Conservation (phyloP, 1,284 basidiomycete species). For the Cryptococcus sp. region DNA sequence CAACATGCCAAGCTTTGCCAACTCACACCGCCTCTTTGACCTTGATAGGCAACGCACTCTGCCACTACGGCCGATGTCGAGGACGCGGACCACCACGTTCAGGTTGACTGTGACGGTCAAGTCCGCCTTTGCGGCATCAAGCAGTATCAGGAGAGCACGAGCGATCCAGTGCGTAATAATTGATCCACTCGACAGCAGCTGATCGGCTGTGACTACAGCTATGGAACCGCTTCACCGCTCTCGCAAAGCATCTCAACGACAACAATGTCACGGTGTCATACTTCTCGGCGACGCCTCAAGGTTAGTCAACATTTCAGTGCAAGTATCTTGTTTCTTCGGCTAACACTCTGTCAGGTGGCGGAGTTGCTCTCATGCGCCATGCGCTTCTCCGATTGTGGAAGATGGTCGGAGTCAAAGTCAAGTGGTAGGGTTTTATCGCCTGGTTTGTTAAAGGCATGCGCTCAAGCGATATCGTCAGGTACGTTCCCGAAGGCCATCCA, state of each 20-base stretch:
- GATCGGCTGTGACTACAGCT: slow-evolving; percentile 18
- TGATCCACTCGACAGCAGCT: neutral
- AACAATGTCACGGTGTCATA: slow-evolving; percentile 82
- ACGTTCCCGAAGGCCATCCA: slow-evolving; percentile 76
- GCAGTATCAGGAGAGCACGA: slow-evolving; percentile 46
- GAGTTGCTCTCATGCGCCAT: slow-evolving; percentile 87
- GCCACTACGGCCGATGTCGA: slow-evolving; percentile 36
- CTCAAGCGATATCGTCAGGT: slow-evolving; percentile 57
- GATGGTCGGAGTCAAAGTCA: slow-evolving; percentile 70
- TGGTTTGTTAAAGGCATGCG: neutral
- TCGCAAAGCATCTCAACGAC: slow-evolving; percentile 75
- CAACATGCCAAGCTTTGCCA: neutral
- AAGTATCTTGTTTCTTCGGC: slow-evolving; percentile 8
- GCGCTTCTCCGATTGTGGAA: slow-evolving; percentile 78
- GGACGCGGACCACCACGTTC: slow-evolving; percentile 35
- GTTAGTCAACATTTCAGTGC: slow-evolving; percentile 58
- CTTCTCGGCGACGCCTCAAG: slow-evolving; percentile 87
- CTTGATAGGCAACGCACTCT: slow-evolving; percentile 38
- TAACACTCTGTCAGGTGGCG: slow-evolving; percentile 57
- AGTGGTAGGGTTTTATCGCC: slow-evolving; percentile 61
- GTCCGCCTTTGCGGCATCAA: slow-evolving; percentile 37
- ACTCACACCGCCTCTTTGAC: neutral
- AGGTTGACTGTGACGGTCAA: slow-evolving; percentile 43
- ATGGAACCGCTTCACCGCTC: slow-evolving; percentile 60
- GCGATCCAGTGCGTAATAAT: slow-evolving; percentile 31